Percentiles rank a stretch among this genome's conserved stretches.
These are phyloP conservation scores for Rutstroemia sp. DNA, from an alignment of 2,329 filamentous ascomycete species.

Conservation along the genomic window DNA sequence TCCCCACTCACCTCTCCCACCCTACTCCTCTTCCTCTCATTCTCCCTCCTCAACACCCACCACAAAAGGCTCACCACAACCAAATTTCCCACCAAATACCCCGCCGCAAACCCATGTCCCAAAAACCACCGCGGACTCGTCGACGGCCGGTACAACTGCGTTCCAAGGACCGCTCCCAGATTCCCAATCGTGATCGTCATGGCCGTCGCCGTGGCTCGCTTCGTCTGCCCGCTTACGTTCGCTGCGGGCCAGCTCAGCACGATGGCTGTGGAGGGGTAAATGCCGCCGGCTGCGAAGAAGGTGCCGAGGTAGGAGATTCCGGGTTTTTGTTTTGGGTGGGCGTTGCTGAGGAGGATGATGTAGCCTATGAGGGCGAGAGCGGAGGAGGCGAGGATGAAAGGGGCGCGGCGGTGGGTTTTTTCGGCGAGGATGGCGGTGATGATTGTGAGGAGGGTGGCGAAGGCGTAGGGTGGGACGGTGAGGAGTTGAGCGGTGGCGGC, in stretches of 20 bases:
- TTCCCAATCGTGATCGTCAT: constrained; percentile 70
- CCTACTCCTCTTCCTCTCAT: constrained; percentile 41
- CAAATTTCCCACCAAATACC: constrained; percentile 53
- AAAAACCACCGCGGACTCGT: constrained; percentile 57
- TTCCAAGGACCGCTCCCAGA: constrained; percentile 59
- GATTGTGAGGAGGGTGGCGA: constrained; percentile 54
- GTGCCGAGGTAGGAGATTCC: constrained; percentile 54
- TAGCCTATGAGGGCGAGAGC: constrained; percentile 55
- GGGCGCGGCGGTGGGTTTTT: constrained; percentile 45
- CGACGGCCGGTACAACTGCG: constrained; percentile 57
- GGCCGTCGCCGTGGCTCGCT: constrained; percentile 59
- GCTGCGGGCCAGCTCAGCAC: constrained; percentile 64
- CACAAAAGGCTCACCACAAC: constrained; percentile 46
- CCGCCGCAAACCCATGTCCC: constrained; percentile 60
- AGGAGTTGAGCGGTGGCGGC: constrained; percentile 49
- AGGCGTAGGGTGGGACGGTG: constrained; percentile 56
- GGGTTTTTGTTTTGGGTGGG: constrained; percentile 36
- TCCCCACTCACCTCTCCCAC: constrained; percentile 43
- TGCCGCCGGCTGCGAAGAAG: constrained; percentile 57
- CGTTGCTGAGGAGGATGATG: constrained; percentile 46
- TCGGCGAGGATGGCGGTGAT: constrained; percentile 54
- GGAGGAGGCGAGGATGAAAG: constrained; percentile 55
- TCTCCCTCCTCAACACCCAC: constrained; percentile 48
- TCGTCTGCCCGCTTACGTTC: constrained; percentile 64
- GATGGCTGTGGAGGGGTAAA: constrained; percentile 58